phyloP scores from a whole-genome alignment of 1,284 basidiomycete species.

The Xerocomus alliaceus region DNA sequence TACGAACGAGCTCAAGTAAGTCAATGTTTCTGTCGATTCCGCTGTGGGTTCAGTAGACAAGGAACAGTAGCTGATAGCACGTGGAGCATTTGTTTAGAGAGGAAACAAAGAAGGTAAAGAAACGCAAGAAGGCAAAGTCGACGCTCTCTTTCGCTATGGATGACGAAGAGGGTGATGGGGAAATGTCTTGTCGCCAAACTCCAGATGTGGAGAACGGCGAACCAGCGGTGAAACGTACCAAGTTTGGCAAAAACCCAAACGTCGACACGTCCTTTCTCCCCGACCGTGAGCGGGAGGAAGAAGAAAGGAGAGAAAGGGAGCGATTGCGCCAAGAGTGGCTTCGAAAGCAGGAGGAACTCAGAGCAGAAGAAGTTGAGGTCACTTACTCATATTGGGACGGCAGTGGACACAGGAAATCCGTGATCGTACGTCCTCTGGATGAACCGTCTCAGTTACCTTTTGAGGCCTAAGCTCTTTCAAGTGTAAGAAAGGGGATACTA shows the following conservation, averaged over 20 bases:
- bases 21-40: conserved; percentile 15
- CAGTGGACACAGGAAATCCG: conserved; percentile 93
- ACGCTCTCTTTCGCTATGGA: conserved; percentile 91
- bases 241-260: conserved; percentile 91
- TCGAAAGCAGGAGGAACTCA: conserved; percentile 85
- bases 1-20: conserved; percentile 85
- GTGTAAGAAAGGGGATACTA: conserved; percentile 98
- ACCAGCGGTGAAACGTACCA: conserved; percentile 69
- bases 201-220: conserved; percentile 47
- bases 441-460: not conserved
- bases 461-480: conserved; percentile 43
- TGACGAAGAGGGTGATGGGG: conserved; percentile 65
- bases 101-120: conserved; percentile 87
- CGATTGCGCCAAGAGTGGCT: conserved; percentile 92
- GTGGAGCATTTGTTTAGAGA: conserved; percentile 86
- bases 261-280: conserved; percentile 99
- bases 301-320: conserved; percentile 88
- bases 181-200: conserved; percentile 46
- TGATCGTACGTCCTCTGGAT: conserved; percentile 66
- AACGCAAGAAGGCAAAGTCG: conserved; percentile 81
- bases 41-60: conserved; percentile 8
- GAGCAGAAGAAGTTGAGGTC: conserved; percentile 89
- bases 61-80: conserved; percentile 63
- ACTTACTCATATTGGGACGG: conserved; percentile 99
- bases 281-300: conserved; percentile 93